Evolutionary conservation across 495 filamentous ascomycete species (phyloP), one percentile per base, ranked within the genome.

Genomic region (Aspergillus saccharolyticus): DNA sequence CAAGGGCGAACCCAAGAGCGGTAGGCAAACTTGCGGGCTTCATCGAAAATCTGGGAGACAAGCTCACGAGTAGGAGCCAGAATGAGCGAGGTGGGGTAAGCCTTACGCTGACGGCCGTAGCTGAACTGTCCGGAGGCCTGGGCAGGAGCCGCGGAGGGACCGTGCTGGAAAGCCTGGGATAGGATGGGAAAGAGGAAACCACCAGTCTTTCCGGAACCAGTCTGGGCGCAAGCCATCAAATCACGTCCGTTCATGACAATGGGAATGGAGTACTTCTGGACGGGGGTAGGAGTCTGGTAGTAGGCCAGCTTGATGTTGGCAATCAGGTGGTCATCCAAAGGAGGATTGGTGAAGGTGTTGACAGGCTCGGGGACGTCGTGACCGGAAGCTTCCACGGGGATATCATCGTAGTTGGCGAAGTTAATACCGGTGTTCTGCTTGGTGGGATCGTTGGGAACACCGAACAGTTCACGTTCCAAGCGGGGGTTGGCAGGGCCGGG

Each of bases 351-450:
- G 82, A 98, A 98, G 46, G 81, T 78, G 63, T 85, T 85, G 57
- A 95, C 88, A 43, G 95, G 90, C 64, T 97, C 95, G 44, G 94
- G 95, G 46, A 96, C 90, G 70, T 95, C 86, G 46, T 90, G 88
- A 45, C 94, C 94, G 57, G 94, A 96, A 44, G 95, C 93, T 70
- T 96, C 94, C 56, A 98, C 95, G 33, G 94, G 94, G 64, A 98
- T 98, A 69, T 98, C 94, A 66, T 98, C 94, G 74, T 98, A 98
- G 78, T 98, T 98, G 77, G 96, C 85, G 68, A 98, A 98, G 80
- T 98, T 98, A 85, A 98, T 97, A 68, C 94, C 94, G 18, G 89
- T 96, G 65, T 90, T 89, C 71, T 96, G 88, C 78, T 96, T 97
- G 60, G 88, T 83, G 55, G 91, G 91, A 66, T 97, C 94, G 72